Evolutionary conservation across 1,284 basidiomycete genomes (phyloP), one percentile per base, ranked within the genome.

Genomic region (Pseudozyma thailandica): DNA sequence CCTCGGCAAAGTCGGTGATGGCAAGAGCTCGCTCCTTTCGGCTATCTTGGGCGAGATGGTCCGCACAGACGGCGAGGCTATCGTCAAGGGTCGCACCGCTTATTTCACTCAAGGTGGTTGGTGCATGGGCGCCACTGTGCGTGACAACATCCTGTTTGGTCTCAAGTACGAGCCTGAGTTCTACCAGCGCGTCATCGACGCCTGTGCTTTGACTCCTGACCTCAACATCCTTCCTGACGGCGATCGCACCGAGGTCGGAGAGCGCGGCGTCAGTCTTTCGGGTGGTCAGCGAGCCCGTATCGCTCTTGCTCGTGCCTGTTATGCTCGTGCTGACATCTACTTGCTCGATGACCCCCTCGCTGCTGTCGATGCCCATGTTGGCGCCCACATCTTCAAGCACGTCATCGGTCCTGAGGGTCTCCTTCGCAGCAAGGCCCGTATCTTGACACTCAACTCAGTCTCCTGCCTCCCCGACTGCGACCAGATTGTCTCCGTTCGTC

Each of bases 81-180:
- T 78, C 66, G 71, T 77, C 43, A 65, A 72, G 25, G 55, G 69
- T 12, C 64, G 70, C 31, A 72, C 93, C 1, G 90, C 88, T 0
- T 94, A 93, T 83, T 93, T 91, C 79, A 88, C 91, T 4, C 92
- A 93, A 81, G 88, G 86, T n/a, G 90, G 92, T 2, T 95, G 93
- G 92, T 93, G 95, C 56, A 92, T 93, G 82, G 92, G 91, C 74
- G 89, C 90, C 0, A 88, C 89, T 4, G 77, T 93, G 66, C 89
- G 90, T 51, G 73, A 88, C 72, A 82, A 83, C 56, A 79, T 83
- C 25, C 35, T 81, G 9, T 85, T 89, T 83, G 89, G 76, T 4
- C 77, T 75, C 37, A 66, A 73, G 10, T 82, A 75, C 56, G 80
- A 84, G 33, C 88, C 89, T 50, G 89, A 89, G 58, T 78, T 85